These are phyloP conservation scores for Fusarium brachygibbosum DNA, from an alignment of 2,329 filamentous ascomycete species.

Conservation along the genomic window DNA sequence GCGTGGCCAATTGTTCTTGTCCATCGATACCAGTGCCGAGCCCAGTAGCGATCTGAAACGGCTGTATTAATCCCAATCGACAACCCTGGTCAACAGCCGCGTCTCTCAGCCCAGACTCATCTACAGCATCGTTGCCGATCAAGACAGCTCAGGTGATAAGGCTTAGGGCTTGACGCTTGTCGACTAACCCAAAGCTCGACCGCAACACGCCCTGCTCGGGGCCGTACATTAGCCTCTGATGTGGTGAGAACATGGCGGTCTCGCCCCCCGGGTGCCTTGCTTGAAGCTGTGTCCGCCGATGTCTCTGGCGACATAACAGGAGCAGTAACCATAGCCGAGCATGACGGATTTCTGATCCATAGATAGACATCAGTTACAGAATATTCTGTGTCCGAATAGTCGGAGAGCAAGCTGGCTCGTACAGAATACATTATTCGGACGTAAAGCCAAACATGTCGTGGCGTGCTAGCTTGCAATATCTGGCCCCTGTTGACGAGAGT, in stretches of 20 bases:
- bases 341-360: slow-evolving; percentile 33
- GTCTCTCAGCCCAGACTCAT: slow-evolving; percentile 29
- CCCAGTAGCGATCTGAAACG: slow-evolving; percentile 39
- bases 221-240: slow-evolving; percentile 34
- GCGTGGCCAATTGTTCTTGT: slow-evolving; percentile 30
- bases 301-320: slow-evolving; percentile 32
- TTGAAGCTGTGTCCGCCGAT: slow-evolving; percentile 26
- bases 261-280: slow-evolving; percentile 43
- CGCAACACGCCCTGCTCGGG: slow-evolving; percentile 23
- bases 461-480: slow-evolving; percentile 24
- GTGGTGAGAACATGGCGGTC: slow-evolving; percentile 42
- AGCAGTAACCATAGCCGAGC: slow-evolving; percentile 48
- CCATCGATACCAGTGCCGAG: slow-evolving; percentile 33
- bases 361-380: slow-evolving; percentile 29
- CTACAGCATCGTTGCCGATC: slow-evolving; percentile 20
- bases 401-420: slow-evolving; percentile 26
- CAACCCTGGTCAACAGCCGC: slow-evolving; percentile 18
- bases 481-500: slow-evolving; percentile 44
- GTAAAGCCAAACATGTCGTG: slow-evolving; percentile 36
- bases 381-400: slow-evolving; percentile 23
- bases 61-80: slow-evolving; percentile 31
- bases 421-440: slow-evolving; percentile 40
- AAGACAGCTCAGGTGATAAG: slow-evolving; percentile 21
- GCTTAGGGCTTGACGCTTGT: slow-evolving; percentile 16
- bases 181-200: slow-evolving; percentile 17